phyloP scores from a whole-genome alignment of 257 asterid species.

The Agastache rugosa region DNA sequence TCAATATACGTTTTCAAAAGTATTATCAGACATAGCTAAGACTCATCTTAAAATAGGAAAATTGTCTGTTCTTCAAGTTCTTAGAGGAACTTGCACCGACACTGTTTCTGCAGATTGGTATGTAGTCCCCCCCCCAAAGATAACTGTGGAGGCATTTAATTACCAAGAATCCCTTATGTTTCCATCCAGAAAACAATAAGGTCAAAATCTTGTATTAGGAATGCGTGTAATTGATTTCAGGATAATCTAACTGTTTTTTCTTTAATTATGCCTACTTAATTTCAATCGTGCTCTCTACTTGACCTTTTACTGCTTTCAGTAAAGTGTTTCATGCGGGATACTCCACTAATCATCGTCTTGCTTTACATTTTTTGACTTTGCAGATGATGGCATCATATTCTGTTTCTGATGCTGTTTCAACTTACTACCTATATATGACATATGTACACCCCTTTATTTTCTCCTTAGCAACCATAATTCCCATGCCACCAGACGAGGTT shows the following conservation, averaged over 20 bases:
- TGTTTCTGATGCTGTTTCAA: slow-evolving; percentile 98
- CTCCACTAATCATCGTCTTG: slow-evolving; percentile 17
- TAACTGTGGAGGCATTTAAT: slow-evolving; percentile 5
- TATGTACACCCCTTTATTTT: slow-evolving; percentile 98
- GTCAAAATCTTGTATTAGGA: slow-evolving; percentile 23
- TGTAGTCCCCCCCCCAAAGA: slow-evolving; percentile 3
- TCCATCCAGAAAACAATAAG: slow-evolving; percentile 26
- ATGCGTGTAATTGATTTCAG: slow-evolving; percentile 5
- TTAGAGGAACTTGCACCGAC: slow-evolving; percentile 28
- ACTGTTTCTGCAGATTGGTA: no score
- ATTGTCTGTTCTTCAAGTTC: not conserved
- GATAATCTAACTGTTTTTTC: slow-evolving; percentile 13
- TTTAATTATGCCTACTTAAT: not conserved
- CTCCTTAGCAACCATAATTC: slow-evolving; percentile 97
- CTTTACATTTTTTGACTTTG: slow-evolving; percentile 43
- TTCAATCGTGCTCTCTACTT: slow-evolving; percentile 8
- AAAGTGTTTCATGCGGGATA: slow-evolving; percentile 28
- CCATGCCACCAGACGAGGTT: slow-evolving; percentile 99
- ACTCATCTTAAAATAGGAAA: slow-evolving; percentile 1
- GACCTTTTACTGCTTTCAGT: slow-evolving; percentile 22
- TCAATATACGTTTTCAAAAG: slow-evolving; percentile 7
- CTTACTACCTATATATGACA: slow-evolving; percentile 96
- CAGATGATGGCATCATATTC: slow-evolving; percentile 99
- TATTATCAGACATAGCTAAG: slow-evolving; percentile 9
- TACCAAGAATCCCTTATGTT: slow-evolving; percentile 13